Evolutionary conservation across 495 filamentous ascomycete genomes (phyloP).

Genomic region (Schizothecium vesticola): DNA sequence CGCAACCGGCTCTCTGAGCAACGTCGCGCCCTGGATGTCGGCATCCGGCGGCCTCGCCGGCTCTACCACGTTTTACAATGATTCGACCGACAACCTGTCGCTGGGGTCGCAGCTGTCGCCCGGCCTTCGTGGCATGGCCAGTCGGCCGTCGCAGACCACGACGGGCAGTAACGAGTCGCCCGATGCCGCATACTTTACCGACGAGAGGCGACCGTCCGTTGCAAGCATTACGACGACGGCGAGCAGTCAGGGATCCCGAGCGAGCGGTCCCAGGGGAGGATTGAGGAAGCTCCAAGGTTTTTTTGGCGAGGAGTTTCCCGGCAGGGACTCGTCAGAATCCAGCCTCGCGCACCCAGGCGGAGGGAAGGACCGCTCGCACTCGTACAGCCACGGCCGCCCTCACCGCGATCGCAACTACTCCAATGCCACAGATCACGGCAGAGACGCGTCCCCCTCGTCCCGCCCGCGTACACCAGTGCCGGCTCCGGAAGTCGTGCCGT

Average conservation of each 20-base stretch:
- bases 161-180: conserved; percentile 61
- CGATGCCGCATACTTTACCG: conserved; percentile 58
- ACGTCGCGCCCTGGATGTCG: conserved; percentile 46
- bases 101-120: conserved; percentile 57
- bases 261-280: conserved; percentile 59
- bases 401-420: conserved; percentile 73
- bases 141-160: conserved; percentile 42
- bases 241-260: conserved; percentile 85
- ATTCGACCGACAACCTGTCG: conserved; percentile 59
- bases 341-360: conserved; percentile 55
- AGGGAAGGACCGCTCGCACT: conserved; percentile 50
- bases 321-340: conserved; percentile 64
- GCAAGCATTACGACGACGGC: conserved; percentile 80
- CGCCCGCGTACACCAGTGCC: conserved; percentile 79
- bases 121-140: conserved; percentile 60
- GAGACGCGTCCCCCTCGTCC: conserved; percentile 64
- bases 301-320: conserved; percentile 79
- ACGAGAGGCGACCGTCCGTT: conserved; percentile 80
- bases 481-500: conserved; percentile 91
- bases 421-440: conserved; percentile 54
- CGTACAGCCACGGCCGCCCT: conserved; percentile 51
- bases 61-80: conserved; percentile 54
- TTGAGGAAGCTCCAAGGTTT: conserved; percentile 75
- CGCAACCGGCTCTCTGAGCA: conserved; percentile 41
- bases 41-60: conserved; percentile 29